Percentiles rank a stretch among this genome's conserved stretches.
phyloP scores from a whole-genome alignment of 1,284 basidiomycete genomes.

The Pterulicium gracile region DNA sequence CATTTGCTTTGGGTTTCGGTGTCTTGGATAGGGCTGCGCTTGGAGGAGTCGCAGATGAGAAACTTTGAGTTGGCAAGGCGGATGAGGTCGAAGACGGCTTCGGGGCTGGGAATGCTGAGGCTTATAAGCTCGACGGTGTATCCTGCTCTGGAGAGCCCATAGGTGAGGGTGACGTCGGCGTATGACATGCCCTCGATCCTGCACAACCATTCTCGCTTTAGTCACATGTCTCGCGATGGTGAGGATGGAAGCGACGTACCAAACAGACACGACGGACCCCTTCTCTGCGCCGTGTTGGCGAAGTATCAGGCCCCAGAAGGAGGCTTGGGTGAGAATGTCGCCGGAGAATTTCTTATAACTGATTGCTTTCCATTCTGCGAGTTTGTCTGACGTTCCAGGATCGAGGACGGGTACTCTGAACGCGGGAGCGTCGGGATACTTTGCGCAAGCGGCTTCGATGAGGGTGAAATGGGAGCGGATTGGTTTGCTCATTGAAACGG shows the following conservation, averaged over 20 bases:
- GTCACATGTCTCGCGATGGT: background rate
- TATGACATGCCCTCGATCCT: background rate
- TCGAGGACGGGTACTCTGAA: background rate
- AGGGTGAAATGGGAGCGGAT: background rate
- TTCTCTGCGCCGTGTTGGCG: background rate
- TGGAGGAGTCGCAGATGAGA: background rate
- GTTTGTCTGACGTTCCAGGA: background rate
- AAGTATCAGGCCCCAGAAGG: background rate
- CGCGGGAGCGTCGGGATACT: background rate
- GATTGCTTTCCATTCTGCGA: background rate
- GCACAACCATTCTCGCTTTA: background rate
- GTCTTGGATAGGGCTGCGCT: background rate
- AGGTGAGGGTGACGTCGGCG: background rate
- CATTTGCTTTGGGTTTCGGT: too few species aligned
- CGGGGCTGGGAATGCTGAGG: background rate
- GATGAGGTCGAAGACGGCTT: background rate
- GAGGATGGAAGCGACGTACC: background rate
- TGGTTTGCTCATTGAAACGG: too few species aligned
- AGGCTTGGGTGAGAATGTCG: background rate
- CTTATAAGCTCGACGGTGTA: background rate
- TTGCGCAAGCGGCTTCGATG: background rate
- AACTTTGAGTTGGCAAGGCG: background rate
- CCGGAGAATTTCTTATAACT: background rate
- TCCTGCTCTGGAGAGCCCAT: background rate
- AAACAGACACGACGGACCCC: background rate